Base-by-base conservation (phyloP, 2,329 filamentous ascomycete genomes). In the Penicillium corylophilum region DNA sequence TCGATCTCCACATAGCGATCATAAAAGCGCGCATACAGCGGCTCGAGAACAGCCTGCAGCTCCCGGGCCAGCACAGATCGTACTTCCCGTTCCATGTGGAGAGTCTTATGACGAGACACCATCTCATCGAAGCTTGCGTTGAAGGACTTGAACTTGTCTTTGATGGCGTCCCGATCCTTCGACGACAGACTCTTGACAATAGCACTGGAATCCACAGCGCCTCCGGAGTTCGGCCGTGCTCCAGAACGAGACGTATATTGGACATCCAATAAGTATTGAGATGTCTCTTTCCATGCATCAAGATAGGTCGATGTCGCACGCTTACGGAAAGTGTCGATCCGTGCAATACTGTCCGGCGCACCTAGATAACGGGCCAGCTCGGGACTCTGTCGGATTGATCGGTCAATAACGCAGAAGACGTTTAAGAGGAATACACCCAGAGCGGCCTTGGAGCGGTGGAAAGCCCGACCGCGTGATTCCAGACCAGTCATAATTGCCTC, bases 1-100 rank as follows among this genome's bases (percentile, higher is more conserved):
- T 97, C 93, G 59, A 97, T 86, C 74, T 97, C 94, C 70, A 96
- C 92, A 70, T 99, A 99, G 24, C 93, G 83, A 73, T 97, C 94
- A 85, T 90, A 97, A 74, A 99, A 99, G 41, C 94, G 83, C 56
- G 88, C 88, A 75, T 99, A 99, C 13, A 99, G 80, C 48, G 93
- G 92, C 74, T 97, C 93, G 50, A 99, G 86, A 75, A 96, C 90
- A 63, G 87, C 86, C 70, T 94, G 90, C 57, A 97, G 87, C 66
- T 96, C 92, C 63, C 87, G 85, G 15, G 85, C 86, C 64, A 97
- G 82, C 73, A 88, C 84, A 56, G 84, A 81, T 39, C 90, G 83
- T 28, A 97, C 93, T 69, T 97, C 93, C 22, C 84, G 83, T 75
- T 99, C 94, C 89, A 97, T 96, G 64, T 80, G 86, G 65, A 90